Conservation (phyloP, 768 basidiomycete species). For the Russula ochroleuca region DNA sequence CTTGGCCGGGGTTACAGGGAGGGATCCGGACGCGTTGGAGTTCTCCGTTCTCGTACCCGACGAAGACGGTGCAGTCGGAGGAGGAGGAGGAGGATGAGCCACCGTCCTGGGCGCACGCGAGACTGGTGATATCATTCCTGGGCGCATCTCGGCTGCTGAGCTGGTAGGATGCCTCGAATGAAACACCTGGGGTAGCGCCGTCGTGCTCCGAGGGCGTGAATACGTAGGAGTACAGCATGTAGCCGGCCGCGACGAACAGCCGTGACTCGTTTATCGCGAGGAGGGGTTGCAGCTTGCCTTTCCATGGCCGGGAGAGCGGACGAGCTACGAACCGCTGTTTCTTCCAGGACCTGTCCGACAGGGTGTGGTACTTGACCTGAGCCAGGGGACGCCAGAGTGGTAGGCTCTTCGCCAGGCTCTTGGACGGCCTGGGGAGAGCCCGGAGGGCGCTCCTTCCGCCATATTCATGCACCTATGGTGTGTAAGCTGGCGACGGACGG, state of each 20-base stretch:
- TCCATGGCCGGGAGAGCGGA: constrained; percentile 30
- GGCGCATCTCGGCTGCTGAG: constrained; percentile 36
- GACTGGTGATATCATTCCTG: constrained; percentile 50
- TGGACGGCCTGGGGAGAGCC: constrained; percentile 16
- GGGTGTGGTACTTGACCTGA: constrained; percentile 27
- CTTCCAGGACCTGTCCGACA: constrained; percentile 29
- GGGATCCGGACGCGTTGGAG: constrained; percentile 46
- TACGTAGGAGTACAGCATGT: constrained; percentile 29
- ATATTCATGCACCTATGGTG: constrained; percentile 22
- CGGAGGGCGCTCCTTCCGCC: constrained; percentile 21
- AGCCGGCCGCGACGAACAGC: constrained; percentile 32
- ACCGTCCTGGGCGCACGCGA: constrained; percentile 47
- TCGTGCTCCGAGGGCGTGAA: constrained; percentile 26
- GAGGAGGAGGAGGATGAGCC: no score
- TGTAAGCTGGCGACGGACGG: not conserved
- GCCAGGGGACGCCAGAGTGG: constrained; percentile 22
- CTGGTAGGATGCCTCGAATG: constrained; percentile 44
- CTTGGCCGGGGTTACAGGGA: constrained; percentile 24
- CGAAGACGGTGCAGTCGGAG: constrained; percentile 44
- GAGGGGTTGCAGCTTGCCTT: constrained; percentile 30
- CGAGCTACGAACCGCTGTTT: constrained; percentile 27
- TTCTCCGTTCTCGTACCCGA: constrained; percentile 58
- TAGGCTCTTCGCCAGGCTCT: constrained; percentile 20
- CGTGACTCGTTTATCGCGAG: constrained; percentile 29
- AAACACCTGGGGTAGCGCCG: constrained; percentile 41